phyloP scores from a whole-genome alignment of 2,329 filamentous ascomycete species.

The Mollisiaceae sp. region DNA sequence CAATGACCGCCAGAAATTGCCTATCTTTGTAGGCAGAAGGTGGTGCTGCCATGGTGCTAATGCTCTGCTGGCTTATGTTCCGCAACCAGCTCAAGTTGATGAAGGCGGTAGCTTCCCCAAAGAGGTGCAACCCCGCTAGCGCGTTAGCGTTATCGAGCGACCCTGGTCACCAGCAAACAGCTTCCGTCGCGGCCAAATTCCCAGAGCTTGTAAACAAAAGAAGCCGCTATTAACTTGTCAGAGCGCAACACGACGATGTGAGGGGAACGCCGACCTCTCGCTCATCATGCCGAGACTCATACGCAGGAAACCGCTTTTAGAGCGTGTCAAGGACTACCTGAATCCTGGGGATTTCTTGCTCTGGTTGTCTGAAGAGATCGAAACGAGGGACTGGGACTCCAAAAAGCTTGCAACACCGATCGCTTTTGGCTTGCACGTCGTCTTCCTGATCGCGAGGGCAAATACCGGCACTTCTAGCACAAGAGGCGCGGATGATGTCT shows the following conservation, averaged over 20 bases:
- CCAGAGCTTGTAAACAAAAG: conserved; percentile 33
- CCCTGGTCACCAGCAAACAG: conserved; percentile 16
- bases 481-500: conserved; percentile 76
- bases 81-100: conserved; percentile 9
- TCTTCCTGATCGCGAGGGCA: conserved; percentile 82
- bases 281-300: conserved; percentile 75
- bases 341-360: conserved; percentile 90
- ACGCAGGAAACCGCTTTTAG: conserved; percentile 75
- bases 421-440: conserved; percentile 76
- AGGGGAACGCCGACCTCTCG: conserved; percentile 16
- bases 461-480: conserved; percentile 60
- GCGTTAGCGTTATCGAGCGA: conserved; percentile 23
- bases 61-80: conserved; percentile 10
- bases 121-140: conserved; percentile 15
- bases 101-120: not conserved
- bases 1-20: conserved; percentile 96
- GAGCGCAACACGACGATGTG: conserved; percentile 45
- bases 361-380: conserved; percentile 90
- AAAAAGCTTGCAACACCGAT: conserved; percentile 76
- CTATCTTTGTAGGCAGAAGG: conserved; percentile 75
- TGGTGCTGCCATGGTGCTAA: conserved; percentile 60
- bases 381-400: conserved; percentile 90
- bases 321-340: conserved; percentile 80
- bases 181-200: conserved; percentile 9
- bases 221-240: conserved; percentile 14